Evolutionary conservation across 306 rosid species (phyloP), one percentile per base, ranked within the genome.

Genomic region (Rosa persica): DNA sequence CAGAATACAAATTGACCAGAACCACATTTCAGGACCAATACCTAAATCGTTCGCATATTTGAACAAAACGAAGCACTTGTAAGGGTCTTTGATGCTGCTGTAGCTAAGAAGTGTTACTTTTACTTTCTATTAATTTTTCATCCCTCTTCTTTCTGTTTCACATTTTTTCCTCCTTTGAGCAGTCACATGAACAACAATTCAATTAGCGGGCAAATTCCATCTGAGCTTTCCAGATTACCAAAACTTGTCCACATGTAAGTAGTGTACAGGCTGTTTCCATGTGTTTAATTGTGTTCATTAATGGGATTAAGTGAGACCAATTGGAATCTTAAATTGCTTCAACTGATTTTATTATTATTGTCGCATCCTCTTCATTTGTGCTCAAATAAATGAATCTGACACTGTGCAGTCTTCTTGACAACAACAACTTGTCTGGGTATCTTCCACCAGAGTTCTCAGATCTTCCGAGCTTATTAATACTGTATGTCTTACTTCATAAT

Each of bases 141-240:
- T 44, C 22, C 19, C 36, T 44, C 79, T 61, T 75, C 20, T 36
- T 46, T 47, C 67, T 46, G 71, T 20, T 25, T 79, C 30, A 47
- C 47, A 25, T 51, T 60, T 42, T 55, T 68, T n/a, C 83, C 8
- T 55, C 43, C 43, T 17, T 81, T 84, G 89, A 80, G 58, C 93
- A 96, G 99, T 88, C 97, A 96, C 88, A 93, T 96, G 98, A 96
- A 96, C 87, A 93, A 96, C 90, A 96, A 96, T 80, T 96, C 99
- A 70, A 83, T 96, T 44, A 91, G 94, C 23, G 99, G 98, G 48
- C 91, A 79, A 78, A 89, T 96, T 78, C 98, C 98, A 36, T 80
- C 81, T 2, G 97, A 85, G 84, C 88, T 96, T 57, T 88, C 86
- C 36, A 76, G 34, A 78, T 83, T 95, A 79, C 89, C 94, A 2